Percentiles rank a stretch among this genome's conserved stretches.
These are phyloP conservation scores for Parafenestella ontariensis DNA, from an alignment of 2,329 filamentous ascomycete genomes.

Conservation along the genomic window DNA sequence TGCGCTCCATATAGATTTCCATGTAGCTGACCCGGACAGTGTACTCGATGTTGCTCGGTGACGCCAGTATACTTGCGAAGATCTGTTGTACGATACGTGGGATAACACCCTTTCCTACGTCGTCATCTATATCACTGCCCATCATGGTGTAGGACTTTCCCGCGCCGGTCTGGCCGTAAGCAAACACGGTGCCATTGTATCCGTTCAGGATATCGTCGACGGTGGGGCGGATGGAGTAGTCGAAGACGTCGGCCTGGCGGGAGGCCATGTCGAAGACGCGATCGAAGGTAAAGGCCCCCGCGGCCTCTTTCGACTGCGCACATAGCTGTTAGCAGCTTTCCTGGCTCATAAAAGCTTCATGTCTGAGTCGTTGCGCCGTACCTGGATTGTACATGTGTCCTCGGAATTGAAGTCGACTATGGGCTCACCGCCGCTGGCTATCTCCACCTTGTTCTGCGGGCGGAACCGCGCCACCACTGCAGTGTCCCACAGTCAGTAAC, in stretches of 20 bases:
- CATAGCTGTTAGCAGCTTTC: constrained; percentile 20
- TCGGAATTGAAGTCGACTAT: constrained; percentile 89
- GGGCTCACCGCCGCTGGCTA: constrained; percentile 86
- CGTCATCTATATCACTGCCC: constrained; percentile 92
- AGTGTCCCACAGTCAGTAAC: constrained; percentile 35
- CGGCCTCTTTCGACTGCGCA: constrained; percentile 77
- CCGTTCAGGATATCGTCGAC: constrained; percentile 98
- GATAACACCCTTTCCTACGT: constrained; percentile 88
- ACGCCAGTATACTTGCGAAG: constrained; percentile 91
- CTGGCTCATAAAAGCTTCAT: background rate
- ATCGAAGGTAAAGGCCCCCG: constrained; percentile 89
- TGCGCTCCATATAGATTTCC: constrained; percentile 99
- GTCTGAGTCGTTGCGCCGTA: constrained; percentile 54
- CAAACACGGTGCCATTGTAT: constrained; percentile 99
- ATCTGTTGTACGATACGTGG: constrained; percentile 98
- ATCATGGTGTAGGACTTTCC: constrained; percentile 99
- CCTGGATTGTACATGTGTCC: constrained; percentile 86
- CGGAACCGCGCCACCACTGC: constrained; percentile 95
- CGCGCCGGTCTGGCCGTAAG: constrained; percentile 96
- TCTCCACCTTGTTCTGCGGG: constrained; percentile 94
- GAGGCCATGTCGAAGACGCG: constrained; percentile 95
- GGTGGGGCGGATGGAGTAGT: constrained; percentile 94
- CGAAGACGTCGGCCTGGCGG: constrained; percentile 91
- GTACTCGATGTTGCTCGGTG: constrained; percentile 93
- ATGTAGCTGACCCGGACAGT: constrained; percentile 99